Base-by-base conservation (phyloP, 805 yeast species). In the Yarrowia deformans region DNA sequence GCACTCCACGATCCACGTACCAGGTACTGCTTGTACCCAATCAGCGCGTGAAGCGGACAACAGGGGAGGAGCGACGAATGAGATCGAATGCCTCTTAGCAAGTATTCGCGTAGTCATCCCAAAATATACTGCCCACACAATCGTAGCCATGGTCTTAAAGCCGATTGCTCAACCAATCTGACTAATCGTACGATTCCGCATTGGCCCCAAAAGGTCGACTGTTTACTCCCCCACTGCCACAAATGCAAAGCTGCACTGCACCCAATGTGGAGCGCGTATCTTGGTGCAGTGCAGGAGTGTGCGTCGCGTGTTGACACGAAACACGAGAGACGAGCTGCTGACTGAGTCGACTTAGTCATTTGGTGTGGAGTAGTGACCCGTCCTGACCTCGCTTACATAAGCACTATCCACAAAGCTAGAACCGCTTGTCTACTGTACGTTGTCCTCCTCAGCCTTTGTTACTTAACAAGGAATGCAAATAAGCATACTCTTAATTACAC, bases 401-500 rank as follows among this genome's bases (percentile, higher is more conserved):
- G 2, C 29, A 23, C 29, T 4, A 4, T 2, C 29, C 4, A 23
- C 29, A 23, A 23, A 23, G 29, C 29, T 23, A 23, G 29, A 23
- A 23, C 29, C 29, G 37, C 37, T 34, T 34, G 37, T 34, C 37
- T 34, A n/a, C n/a, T n/a, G n/a, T n/a, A 23, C 29, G 29, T 23
- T 23, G 29, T 23, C 29, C 29, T 23, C 29, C 29, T 23, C 29
- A 23, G 4, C 29, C 23, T 39, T 16, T 43, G 13, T 43, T 16
- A 2, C 29, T 43, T 46, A 29, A 8, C 9, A 8, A 16, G 14
- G 32, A 29, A 16, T 13, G 12, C 52, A 49, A 32, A 49, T 49
- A 49, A 49, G 54, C 54, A 49, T 49, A 49, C 54, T 49, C 54
- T 49, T 49, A 49, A 16, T 49, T 4, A 32, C 54, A 49, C 37